Base-by-base conservation (phyloP, 2,329 filamentous ascomycete genomes). In the Hypoxylon sp. region DNA sequence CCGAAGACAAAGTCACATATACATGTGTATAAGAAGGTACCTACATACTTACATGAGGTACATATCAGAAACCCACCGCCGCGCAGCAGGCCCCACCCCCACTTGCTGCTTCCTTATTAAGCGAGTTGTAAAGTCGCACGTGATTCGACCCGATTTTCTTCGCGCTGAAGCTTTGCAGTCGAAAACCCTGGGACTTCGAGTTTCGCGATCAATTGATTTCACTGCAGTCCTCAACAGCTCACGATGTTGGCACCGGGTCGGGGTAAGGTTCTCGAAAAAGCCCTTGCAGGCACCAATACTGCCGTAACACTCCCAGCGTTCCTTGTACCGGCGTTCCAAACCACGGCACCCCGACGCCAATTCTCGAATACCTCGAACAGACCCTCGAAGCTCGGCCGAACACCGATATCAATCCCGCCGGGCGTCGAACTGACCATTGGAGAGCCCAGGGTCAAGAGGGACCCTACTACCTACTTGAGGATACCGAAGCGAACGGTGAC, bases 381-480 rank as follows among this genome's bases (percentile, higher is more conserved):
- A 73, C 82, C 85, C 63, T 98, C 95, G 48, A 96, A 98, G 85
- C 91, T 99, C 69, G 96, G 96, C 74, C 87, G 89, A 74, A 92
- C 92, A 66, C 88, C 92, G 23, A 87, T 97, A 58, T 90, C 93
- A 60, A 85, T 97, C 32, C 95, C 95, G 0, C 90, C 92, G 0
- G 92, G 93, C 69, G 96, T 99, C 63, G 91, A 91, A 56, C 85
- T 99, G 45, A 82, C 88, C 10, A 82, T 94, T 63, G 86, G 91
- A 67, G 87, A 93, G 65, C 87, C 90, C 3, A 81, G 79, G 58
- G 75, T 84, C 30, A 82, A 83, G 76, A 84, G 80, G 71, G 85
- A 87, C 68, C 81, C 83, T 59, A 89, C 87, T 43, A 87, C 87
- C 41, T 90, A 89, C 68, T 84, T 89, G 72, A 83, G 84, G 69